Conservation (phyloP, 306 rosid genomes). For the Cercis canadensis region DNA sequence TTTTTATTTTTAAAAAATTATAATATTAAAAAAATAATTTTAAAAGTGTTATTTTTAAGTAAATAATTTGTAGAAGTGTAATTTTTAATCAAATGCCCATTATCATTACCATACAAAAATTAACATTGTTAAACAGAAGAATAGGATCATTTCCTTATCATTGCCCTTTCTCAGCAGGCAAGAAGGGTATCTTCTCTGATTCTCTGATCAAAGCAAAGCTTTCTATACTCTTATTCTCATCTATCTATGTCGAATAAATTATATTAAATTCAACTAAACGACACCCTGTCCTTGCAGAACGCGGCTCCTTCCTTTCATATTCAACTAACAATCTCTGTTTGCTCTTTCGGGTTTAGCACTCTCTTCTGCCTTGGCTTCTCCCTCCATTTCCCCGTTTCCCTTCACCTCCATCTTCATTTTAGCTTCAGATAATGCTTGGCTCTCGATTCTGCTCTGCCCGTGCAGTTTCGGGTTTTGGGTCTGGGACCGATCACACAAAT, state of each 20-base stretch:
- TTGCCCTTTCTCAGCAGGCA: background rate
- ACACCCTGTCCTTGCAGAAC: background rate
- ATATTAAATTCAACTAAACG: background rate
- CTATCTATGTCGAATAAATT: background rate
- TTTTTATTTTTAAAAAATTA: no score
- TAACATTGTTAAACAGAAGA: no score
- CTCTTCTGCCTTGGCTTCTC: background rate
- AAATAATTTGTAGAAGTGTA: no score
- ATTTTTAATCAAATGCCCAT: no score
- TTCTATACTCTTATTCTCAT: background rate
- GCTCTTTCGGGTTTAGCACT: background rate
- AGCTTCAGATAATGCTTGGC: conserved; percentile 47
- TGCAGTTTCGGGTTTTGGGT: conserved; percentile 39
- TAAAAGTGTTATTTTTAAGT: no score
- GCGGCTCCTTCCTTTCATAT: background rate
- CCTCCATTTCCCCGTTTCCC: conserved; percentile 11
- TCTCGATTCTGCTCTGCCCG: conserved; percentile 37
- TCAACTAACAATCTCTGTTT: background rate
- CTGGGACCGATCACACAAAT: conserved; percentile 54
- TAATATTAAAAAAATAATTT: no score
- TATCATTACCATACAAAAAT: no score
- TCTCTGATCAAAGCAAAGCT: background rate
- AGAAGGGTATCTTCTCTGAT: background rate
- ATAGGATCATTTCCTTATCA: no score
- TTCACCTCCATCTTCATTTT: background rate